A percentile compares a stretch with the other conserved stretches of the same genome.
phyloP scores from a whole-genome alignment of 306 rosid species.

The Heteromeles arbutifolia region DNA sequence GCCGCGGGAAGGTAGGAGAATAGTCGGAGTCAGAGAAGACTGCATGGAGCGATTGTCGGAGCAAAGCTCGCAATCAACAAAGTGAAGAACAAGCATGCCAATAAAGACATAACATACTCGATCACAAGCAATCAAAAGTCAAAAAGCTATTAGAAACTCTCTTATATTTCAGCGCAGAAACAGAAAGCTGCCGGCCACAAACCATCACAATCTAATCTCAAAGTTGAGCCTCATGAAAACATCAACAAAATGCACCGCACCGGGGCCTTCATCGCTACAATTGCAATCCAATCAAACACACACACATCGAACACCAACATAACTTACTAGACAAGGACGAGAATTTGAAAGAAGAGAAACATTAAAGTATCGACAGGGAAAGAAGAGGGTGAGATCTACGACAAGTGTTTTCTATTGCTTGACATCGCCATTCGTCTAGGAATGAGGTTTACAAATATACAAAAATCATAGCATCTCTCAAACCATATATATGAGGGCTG shows the following conservation, averaged over 20 bases:
- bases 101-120: neutral
- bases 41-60: too few relatives aligned
- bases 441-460: conserved; percentile 15
- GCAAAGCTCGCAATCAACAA: neutral
- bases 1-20: too few relatives aligned
- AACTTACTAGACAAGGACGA: neutral
- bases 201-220: neutral
- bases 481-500: conserved; percentile 29
- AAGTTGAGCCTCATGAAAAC: neutral
- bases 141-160: too few relatives aligned
- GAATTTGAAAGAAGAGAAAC: neutral
- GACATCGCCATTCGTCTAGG: neutral
- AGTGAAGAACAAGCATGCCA: neutral
- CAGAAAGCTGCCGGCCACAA: too few relatives aligned
- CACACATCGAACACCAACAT: neutral
- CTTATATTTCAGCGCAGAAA: too few relatives aligned
- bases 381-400: neutral
- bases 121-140: too few relatives aligned
- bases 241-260: neutral
- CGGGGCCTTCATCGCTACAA: too few relatives aligned
- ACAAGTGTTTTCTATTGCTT: neutral
- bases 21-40: too few relatives aligned
- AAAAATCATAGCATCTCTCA: conserved; percentile 11
- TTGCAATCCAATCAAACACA: too few relatives aligned
- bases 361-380: neutral